Percentiles rank a stretch among this genome's conserved stretches.
Evolutionary conservation across 1,284 basidiomycete species (phyloP).

Genomic region (Phlebopus sp.): DNA sequence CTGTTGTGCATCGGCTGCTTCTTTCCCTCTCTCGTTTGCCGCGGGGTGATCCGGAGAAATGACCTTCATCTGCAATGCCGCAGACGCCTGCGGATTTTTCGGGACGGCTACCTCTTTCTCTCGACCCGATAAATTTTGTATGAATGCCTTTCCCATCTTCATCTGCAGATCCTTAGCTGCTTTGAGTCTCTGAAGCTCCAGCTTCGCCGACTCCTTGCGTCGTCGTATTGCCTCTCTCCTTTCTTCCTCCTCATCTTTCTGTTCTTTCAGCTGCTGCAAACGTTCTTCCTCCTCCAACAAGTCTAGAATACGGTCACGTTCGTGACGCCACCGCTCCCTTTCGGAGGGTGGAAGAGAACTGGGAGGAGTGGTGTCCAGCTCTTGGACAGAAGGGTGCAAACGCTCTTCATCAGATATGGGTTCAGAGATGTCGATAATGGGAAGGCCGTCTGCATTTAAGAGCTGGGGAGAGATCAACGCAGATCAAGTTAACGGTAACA

Average conservation of each 20-base stretch:
- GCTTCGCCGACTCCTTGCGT: constrained; percentile 48
- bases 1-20: constrained; percentile 1
- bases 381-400: constrained; percentile 13
- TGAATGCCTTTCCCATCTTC: constrained; percentile 71
- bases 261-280: constrained; percentile 40
- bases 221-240: constrained; percentile 46
- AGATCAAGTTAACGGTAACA: constrained; percentile 9
- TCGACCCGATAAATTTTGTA: constrained; percentile 45
- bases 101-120: constrained; percentile 29
- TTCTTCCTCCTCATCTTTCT: constrained; percentile 40
- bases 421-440: constrained; percentile 76
- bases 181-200: constrained; percentile 51
- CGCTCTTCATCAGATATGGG: constrained; percentile 37
- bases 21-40: constrained; percentile 10
- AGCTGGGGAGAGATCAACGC: constrained; percentile 17
- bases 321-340: constrained; percentile 46
- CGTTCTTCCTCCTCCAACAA: constrained; percentile 68
- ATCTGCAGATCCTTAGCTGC: constrained; percentile 62
- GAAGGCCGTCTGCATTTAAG: constrained; percentile 58
- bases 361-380: constrained; percentile 47
- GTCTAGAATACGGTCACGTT: constrained; percentile 65
- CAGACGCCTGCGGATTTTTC: constrained; percentile 14
- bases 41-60: constrained; percentile 51
- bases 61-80: constrained; percentile 57
- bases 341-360: constrained; percentile 46